Evolutionary conservation across 116 monocot species (phyloP), one percentile per base, ranked within the genome.

Genomic region (Posidonia oceanica): DNA sequence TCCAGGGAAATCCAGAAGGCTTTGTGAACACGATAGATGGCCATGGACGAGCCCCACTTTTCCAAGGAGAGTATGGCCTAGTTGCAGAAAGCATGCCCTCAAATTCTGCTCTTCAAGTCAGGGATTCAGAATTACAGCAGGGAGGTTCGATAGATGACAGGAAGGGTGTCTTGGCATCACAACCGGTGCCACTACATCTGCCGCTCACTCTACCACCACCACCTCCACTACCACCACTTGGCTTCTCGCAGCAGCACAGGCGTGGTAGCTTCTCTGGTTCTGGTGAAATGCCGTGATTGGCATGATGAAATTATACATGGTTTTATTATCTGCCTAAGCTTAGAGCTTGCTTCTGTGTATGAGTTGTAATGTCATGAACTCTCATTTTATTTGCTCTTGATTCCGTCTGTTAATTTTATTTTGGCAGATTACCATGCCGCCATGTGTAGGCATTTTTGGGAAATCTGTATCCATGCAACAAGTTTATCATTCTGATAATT

Each of bases 1-100:
- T 71, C 60, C 87, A 87, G 56, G 91, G 79, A 71, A 53, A 74
- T 64, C 77, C 75, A 36, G 83, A 87, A 39, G 81, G 80, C 11
- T 83, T 53, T 53, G 67, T 39, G 6, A 82, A 80, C 72, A 65
- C 61, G 1, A 61, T 74, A 23, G 87, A 84, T 69, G 64, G 78
- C 36, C 86, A 84, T 44, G 76, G 82, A 36, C 72, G 86, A 61
- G 52, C 71, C 11, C 54, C 61, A 41, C 71, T 80, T 70, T 74
- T 78, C 66, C 88, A 79, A 75, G 76, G 77, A 5, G 82, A 78
- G 54, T 82, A 66, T 62, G 64, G 79, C 36, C 69, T 51, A 7
- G 4, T 76, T 1, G 66, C 69, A 5, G 80, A 79, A 37, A 66
- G 79, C 17, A 23, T 77, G 5, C 39, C 37, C 21, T 29, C 64